Evolutionary conservation across 1,284 basidiomycete genomes (phyloP).

Genomic region (Trametes sp.): DNA sequence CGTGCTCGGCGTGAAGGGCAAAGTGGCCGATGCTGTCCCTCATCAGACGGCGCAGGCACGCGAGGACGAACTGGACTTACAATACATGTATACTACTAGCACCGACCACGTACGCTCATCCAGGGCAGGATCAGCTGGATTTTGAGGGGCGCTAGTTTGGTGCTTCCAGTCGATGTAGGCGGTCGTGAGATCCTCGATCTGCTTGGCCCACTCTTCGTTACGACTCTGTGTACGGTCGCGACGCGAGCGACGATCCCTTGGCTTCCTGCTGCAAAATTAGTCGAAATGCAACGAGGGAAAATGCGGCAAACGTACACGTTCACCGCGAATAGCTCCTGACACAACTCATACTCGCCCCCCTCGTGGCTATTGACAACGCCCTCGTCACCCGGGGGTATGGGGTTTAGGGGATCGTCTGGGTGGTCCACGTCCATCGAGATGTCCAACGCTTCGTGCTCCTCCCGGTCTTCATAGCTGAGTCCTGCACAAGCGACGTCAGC

Average conservation of each 20-base stretch:
- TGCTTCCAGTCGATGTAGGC: neutral
- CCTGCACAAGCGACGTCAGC: no score
- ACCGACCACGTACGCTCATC: neutral
- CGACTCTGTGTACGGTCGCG: neutral
- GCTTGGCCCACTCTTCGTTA: neutral
- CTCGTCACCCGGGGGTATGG: conserved; percentile 4
- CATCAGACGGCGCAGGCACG: no score
- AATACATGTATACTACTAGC: neutral
- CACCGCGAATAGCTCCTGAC: neutral
- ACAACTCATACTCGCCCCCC: conserved; percentile 7
- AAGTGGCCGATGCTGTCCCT: neutral
- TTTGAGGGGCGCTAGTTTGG: neutral
- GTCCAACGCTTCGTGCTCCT: neutral
- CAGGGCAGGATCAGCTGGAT: neutral
- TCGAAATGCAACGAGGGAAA: neutral
- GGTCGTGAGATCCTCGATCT: neutral
- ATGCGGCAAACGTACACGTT: neutral
- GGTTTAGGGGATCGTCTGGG: neutral
- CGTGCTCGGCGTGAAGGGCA: neutral
- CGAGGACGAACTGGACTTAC: neutral
- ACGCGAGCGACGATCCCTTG: neutral
- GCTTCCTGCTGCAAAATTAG: neutral
- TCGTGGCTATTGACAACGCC: conserved; percentile 8
- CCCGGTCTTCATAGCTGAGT: neutral
- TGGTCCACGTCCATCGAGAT: neutral